These are phyloP conservation scores for Penicillium daleae DNA, from an alignment of 495 filamentous ascomycete genomes.

Conservation along the genomic window DNA sequence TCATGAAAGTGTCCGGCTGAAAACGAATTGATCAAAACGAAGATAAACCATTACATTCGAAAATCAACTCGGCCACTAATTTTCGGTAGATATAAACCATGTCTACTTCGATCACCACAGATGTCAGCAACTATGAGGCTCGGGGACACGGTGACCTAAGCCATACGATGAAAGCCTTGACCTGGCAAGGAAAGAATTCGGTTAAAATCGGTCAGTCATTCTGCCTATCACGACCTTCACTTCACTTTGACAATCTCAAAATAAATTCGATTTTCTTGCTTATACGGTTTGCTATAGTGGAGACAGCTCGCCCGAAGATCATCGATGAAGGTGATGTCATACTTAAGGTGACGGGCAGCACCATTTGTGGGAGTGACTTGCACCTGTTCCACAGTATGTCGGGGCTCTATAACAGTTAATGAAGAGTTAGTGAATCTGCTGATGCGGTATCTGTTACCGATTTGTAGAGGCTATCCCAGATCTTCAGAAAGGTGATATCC, in stretches of 20 bases:
- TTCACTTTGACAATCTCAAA: neutral
- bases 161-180: conserved; percentile 23
- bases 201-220: conserved; percentile 25
- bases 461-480: conserved; percentile 21
- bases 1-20: neutral
- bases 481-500: conserved; percentile 16
- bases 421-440: conserved; percentile 1
- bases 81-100: conserved; percentile 12
- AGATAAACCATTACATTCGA: conserved; percentile 8
- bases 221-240: conserved; percentile 9
- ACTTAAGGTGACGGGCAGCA: conserved; percentile 76
- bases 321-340: conserved; percentile 75
- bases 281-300: conserved; percentile 36
- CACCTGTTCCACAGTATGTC: conserved; percentile 66
- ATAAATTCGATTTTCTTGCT: conserved; percentile 6
- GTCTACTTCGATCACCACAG: conserved; percentile 16
- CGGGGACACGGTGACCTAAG: conserved; percentile 9
- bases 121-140: conserved; percentile 21
- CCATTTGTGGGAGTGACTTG: conserved; percentile 79
- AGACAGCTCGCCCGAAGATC: conserved; percentile 64
- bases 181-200: conserved; percentile 27
- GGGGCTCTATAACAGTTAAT: neutral
- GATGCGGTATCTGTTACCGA: conserved; percentile 9
- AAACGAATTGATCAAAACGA: conserved; percentile 1
- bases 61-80: conserved; percentile 11